These are phyloP conservation scores for Cucumis cinereus DNA, from an alignment of 306 rosid species.

Conservation along the genomic window DNA sequence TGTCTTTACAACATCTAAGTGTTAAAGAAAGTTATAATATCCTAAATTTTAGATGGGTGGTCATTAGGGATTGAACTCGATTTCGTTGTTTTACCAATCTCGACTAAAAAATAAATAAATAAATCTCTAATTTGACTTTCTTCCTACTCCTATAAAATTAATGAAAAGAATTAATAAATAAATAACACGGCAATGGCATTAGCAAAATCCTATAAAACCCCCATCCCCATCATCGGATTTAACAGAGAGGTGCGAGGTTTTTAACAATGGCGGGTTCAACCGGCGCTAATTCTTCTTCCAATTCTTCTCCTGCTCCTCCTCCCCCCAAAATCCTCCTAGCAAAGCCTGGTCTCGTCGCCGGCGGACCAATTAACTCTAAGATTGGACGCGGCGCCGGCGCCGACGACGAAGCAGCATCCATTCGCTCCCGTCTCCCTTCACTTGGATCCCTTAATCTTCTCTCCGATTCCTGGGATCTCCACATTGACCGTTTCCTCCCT, in stretches of 20 bases:
- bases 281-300: conserved; percentile 22
- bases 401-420: conserved; percentile 51
- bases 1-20: no score
- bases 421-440: conserved; percentile 69
- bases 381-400: conserved; percentile 43
- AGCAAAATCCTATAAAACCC: not conserved
- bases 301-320: conserved; percentile 31
- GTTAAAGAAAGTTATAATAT: no score
- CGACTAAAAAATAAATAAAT: no score
- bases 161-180: no score
- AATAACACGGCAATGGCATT: no score
- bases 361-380: conserved; percentile 35
- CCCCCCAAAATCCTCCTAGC: conserved; percentile 75
- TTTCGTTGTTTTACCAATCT: no score
- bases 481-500: conserved; percentile 86
- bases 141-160: no score
- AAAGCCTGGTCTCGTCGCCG: conserved; percentile 58
- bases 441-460: conserved; percentile 83
- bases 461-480: conserved; percentile 86
- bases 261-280: conserved; percentile 19
- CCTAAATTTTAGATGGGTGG: no score
- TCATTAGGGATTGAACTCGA: no score
- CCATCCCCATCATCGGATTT: not conserved
- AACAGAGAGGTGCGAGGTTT: not conserved
- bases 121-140: no score